Conservation (phyloP, 2,329 filamentous ascomycete species). For the Monosporascus sp. region DNA sequence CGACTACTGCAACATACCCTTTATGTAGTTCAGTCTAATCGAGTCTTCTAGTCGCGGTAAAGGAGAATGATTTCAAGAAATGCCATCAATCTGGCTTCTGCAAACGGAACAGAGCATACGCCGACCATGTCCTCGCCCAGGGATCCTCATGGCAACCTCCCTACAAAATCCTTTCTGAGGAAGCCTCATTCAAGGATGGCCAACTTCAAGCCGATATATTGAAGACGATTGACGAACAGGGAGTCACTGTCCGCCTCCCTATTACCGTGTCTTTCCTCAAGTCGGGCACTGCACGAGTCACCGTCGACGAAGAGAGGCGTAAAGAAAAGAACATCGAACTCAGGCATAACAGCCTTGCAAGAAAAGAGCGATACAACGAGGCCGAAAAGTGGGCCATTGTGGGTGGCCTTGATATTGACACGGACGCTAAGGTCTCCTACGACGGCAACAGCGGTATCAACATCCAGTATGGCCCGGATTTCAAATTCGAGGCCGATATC, state of each 20-base stretch:
- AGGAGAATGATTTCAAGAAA: constrained; percentile 96
- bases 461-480: constrained; percentile 71
- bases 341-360: constrained; percentile 73
- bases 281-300: constrained; percentile 81
- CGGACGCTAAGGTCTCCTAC: constrained; percentile 60
- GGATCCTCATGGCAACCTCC: constrained; percentile 71
- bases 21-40: constrained; percentile 3
- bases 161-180: constrained; percentile 68
- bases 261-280: constrained; percentile 84
- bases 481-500: constrained; percentile 76
- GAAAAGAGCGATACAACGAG: constrained; percentile 94
- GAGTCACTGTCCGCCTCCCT: constrained; percentile 71
- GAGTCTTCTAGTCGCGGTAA: constrained; percentile 62
- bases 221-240: constrained; percentile 64
- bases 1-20: neutral
- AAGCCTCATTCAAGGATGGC: constrained; percentile 72
- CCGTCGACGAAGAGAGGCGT: constrained; percentile 85
- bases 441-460: constrained; percentile 64
- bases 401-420: constrained; percentile 70
- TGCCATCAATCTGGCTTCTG: constrained; percentile 96
- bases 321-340: constrained; percentile 85
- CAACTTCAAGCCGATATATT: constrained; percentile 74
- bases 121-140: constrained; percentile 65
- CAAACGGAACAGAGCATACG: constrained; percentile 86
- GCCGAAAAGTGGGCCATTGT: constrained; percentile 81